A percentile compares a stretch with the other conserved stretches of the same genome.
These are phyloP conservation scores for Bassia scoparia DNA, from an alignment of 148 eudicot genomes.

Conservation along the genomic window DNA sequence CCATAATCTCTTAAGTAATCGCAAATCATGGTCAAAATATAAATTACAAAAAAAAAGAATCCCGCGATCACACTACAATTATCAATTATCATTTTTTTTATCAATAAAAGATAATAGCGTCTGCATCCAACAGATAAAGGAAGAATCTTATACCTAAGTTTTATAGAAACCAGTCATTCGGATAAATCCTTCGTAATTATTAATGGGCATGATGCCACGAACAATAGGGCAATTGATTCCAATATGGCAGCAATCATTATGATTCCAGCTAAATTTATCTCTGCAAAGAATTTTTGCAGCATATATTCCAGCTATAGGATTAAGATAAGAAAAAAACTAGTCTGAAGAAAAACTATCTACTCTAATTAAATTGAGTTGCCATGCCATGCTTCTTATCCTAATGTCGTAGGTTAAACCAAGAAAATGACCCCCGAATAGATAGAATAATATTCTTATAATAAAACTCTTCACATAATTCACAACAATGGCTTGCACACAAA, in stretches of 20 bases:
- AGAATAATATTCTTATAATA: no score
- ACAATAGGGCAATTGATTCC: constrained; percentile 92
- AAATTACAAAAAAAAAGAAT: neutral
- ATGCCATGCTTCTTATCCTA: no score
- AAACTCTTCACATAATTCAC: no score
- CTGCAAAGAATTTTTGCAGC: no score
- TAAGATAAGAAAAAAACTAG: no score
- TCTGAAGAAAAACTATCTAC: no score
- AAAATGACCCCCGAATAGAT: no score
- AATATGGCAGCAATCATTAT: constrained; percentile 83
- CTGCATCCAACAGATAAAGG: neutral
- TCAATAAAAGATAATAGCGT: neutral
- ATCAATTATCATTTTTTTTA: neutral
- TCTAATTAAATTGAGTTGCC: no score
- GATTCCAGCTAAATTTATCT: no score
- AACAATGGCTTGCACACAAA: no score
- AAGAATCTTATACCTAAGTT: constrained; percentile 55
- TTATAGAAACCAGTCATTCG: constrained; percentile 93
- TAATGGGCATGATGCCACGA: constrained; percentile 95
- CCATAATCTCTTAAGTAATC: constrained; percentile 78
- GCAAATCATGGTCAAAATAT: constrained; percentile 12
- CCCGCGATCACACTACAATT: neutral
- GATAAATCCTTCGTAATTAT: constrained; percentile 72
- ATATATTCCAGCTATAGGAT: no score
- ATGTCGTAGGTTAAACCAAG: no score